Percentiles rank a stretch among this genome's conserved stretches.
These are phyloP conservation scores for Isabelozyma heimii DNA, from an alignment of 805 yeast genomes.

Conservation along the genomic window DNA sequence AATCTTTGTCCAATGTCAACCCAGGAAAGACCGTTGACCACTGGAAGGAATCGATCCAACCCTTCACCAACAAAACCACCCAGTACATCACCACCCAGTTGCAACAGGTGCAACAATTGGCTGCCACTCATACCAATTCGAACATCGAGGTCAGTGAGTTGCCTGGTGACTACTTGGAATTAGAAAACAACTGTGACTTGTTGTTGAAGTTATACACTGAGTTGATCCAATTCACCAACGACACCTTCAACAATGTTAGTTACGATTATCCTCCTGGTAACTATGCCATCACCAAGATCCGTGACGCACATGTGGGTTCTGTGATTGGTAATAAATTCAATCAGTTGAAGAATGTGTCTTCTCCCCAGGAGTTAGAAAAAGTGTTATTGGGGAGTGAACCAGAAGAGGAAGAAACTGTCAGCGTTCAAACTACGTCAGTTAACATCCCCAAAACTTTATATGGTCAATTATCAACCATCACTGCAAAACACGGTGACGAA, in stretches of 20 bases:
- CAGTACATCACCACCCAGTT: conserved; percentile 60
- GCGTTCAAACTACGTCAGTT: conserved; percentile 29
- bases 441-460: conserved; percentile 68
- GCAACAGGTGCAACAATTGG: conserved; percentile 48
- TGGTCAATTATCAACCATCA: conserved; percentile 63
- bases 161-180: conserved; percentile 66
- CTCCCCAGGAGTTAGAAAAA: conserved; percentile 66
- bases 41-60: conserved; percentile 44
- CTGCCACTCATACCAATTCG: conserved; percentile 21
- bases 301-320: conserved; percentile 65
- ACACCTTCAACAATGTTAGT: conserved; percentile 68
- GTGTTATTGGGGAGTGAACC: conserved; percentile 29
- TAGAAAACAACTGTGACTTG: conserved; percentile 67
- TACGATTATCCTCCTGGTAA: conserved; percentile 79
- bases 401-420: conserved; percentile 14
- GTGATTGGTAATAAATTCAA: conserved; percentile 53
- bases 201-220: conserved; percentile 58
- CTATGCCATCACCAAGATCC: conserved; percentile 47
- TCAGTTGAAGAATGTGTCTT: conserved; percentile 60
- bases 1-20: conserved; percentile 32
- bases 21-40: conserved; percentile 44
- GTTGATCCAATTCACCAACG: conserved; percentile 38
- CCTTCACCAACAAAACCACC: conserved; percentile 58
- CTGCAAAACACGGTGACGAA: conserved; percentile 48
- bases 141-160: conserved; percentile 67